Conservation (phyloP, 78 protist species). For the Tieghemostelium lacteum region DNA sequence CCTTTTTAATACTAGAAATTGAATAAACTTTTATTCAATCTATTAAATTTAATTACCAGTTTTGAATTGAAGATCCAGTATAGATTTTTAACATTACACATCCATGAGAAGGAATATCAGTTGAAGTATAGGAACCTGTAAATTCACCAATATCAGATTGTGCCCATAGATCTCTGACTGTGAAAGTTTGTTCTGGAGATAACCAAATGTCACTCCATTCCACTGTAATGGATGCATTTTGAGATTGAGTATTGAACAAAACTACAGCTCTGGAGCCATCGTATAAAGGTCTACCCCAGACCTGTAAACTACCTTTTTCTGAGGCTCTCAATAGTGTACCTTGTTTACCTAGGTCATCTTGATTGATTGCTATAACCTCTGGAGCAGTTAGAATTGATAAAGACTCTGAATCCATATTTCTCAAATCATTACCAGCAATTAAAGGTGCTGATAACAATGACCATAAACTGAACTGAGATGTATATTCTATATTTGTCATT, state of each 20-base stretch:
- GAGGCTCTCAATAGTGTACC: conserved; percentile 33
- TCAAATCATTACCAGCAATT: conserved; percentile 81
- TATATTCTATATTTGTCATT: conserved; percentile 78
- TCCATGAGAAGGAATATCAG: too few species aligned
- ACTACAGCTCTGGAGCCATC: conserved; percentile 60
- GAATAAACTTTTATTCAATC: too few species aligned
- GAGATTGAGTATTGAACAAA: conserved; percentile 32
- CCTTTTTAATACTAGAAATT: too few species aligned
- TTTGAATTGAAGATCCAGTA: too few species aligned
- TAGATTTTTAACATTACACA: too few species aligned
- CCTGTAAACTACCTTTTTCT: conserved; percentile 37
- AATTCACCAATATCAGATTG: conserved; percentile 38
- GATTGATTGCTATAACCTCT: conserved; percentile 85
- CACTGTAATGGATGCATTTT: neutral
- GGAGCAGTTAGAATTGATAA: conserved; percentile 13
- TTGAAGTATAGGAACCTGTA: neutral
- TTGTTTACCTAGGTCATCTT: conserved; percentile 73
- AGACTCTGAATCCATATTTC: conserved; percentile 20
- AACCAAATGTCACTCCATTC: conserved; percentile 33
- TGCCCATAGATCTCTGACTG: conserved; percentile 67
- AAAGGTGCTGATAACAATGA: conserved; percentile 82
- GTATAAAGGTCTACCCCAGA: conserved; percentile 76
- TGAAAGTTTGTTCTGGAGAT: neutral
- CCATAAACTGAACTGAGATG: conserved; percentile 85
- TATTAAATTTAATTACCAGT: too few species aligned